Conservation (phyloP, 208 protist genomes). For the Naegleria fowleri region DNA sequence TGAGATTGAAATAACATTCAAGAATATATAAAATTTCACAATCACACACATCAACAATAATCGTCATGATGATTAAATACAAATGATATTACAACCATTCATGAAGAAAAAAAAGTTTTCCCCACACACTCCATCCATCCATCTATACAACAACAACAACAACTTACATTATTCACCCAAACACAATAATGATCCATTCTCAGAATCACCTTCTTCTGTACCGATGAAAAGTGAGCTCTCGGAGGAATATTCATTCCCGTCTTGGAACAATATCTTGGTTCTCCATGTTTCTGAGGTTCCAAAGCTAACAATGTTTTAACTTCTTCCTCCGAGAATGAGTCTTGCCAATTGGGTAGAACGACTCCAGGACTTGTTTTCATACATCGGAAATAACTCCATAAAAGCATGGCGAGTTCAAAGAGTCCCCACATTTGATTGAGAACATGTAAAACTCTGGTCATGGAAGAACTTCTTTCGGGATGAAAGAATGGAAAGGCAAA, state of each 20-base stretch:
- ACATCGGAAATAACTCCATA: constrained; percentile 14
- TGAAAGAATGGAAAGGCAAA: background rate
- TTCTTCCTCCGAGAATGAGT: background rate
- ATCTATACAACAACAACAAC: no score
- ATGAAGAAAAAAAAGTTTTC: no score
- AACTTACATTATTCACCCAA: constrained; percentile 17
- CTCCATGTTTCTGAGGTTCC: background rate
- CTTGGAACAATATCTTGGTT: constrained; percentile 19
- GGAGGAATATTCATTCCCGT: background rate
- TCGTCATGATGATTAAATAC: no score
- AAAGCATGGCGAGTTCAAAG: background rate
- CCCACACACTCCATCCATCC: no score
- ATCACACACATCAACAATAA: no score
- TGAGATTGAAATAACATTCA: no score
- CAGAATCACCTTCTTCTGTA: background rate
- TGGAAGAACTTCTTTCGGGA: background rate
- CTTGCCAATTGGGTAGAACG: background rate
- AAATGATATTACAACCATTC: no score
- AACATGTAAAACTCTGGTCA: background rate
- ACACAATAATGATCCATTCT: constrained; percentile 30
- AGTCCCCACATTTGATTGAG: background rate
- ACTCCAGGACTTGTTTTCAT: background rate
- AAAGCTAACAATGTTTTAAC: background rate
- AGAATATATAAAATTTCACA: no score
- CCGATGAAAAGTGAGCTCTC: constrained; percentile 2